Evolutionary conservation across 2,329 filamentous ascomycete species (phyloP).

Genomic region (Ascochyta fabae): DNA sequence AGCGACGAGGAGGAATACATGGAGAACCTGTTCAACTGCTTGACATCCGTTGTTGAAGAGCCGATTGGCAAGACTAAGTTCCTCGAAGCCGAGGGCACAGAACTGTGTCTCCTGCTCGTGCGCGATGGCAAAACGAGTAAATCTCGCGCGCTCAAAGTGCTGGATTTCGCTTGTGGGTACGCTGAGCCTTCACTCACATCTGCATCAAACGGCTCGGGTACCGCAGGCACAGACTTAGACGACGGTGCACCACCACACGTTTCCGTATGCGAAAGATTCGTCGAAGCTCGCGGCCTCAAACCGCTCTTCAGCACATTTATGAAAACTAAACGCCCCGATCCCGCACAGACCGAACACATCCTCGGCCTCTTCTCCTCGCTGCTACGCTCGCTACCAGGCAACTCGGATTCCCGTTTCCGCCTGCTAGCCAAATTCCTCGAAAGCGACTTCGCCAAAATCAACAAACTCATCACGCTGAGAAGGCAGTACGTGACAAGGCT

Average conservation of each 20-base stretch:
- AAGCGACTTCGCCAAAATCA: slow-evolving; percentile 87
- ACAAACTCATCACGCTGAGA: slow-evolving; percentile 73
- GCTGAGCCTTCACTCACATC: slow-evolving; percentile 30
- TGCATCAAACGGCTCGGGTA: background rate
- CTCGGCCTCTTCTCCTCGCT: slow-evolving; percentile 85
- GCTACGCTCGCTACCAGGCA: slow-evolving; percentile 77
- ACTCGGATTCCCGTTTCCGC: slow-evolving; percentile 79
- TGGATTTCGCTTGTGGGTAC: slow-evolving; percentile 80
- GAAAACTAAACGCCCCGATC: slow-evolving; percentile 80
- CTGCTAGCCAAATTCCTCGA: slow-evolving; percentile 94
- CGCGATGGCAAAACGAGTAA: slow-evolving; percentile 79
- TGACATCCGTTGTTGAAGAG: slow-evolving; percentile 82
- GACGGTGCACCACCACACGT: slow-evolving; percentile 49
- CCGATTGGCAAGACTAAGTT: slow-evolving; percentile 78
- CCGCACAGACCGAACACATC: slow-evolving; percentile 75
- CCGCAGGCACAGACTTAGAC: slow-evolving; percentile 3
- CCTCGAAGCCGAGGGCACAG: slow-evolving; percentile 87
- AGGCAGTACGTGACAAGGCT: slow-evolving; percentile 72
- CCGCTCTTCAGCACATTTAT: slow-evolving; percentile 85
- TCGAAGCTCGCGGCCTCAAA: slow-evolving; percentile 86
- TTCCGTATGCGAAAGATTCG: slow-evolving; percentile 74
- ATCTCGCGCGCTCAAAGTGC: slow-evolving; percentile 74
- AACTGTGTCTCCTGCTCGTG: slow-evolving; percentile 90
- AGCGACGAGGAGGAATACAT: slow-evolving; percentile 93
- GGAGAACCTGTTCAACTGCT: slow-evolving; percentile 87